Base-by-base conservation (phyloP, 306 rosid species). In the Vachellia pachyceras region DNA sequence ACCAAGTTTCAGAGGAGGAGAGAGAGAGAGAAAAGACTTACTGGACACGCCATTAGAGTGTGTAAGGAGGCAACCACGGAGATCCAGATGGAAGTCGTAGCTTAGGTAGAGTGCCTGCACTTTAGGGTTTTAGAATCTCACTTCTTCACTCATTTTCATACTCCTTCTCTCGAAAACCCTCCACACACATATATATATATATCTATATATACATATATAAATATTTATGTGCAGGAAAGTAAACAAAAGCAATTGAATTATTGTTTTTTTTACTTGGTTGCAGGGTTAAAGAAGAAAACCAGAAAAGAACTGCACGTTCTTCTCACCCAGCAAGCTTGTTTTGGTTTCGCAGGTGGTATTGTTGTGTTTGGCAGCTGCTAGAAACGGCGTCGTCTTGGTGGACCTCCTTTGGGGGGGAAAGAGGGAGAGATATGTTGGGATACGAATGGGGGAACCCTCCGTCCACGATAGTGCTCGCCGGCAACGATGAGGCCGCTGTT, bases 361-460 rank as follows among this genome's bases (percentile, higher is more conserved):
- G 22, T 35, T 0, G 37, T 65, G 36, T 36, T 45, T 9, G 0
- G 23, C 6, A 37, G 36, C 23, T n/a, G 36, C 23, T 10, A 8
- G 42, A 33, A 60, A 72, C 85, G 60, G 22, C 80, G 75, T 73
- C 76, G 58, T 61, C 68, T 0, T 69, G 20, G n/a, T 42, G 47
- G 49, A 40, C n/a, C 65, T 55, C 45, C 23, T 58, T 25, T 14
- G 73, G 60, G 35, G 66, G 41, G 63, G 64, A 84, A 44, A 91
- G 92, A 97, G 74, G 50, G 35, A 58, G 36, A 78, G 60, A 84
- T 37, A 95, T 95, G 99, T 83, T 93, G 89, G 97, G 93, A 75
- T 95, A 95, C 79, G 97, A 90, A 85, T 95, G 99, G 99, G 97
- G 94, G 10, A 91, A 88, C 86, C 90, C 65, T 4, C 90, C 97